Base-by-base conservation (phyloP, 345 rosid genomes). In the Sisymbrium altissimum region DNA sequence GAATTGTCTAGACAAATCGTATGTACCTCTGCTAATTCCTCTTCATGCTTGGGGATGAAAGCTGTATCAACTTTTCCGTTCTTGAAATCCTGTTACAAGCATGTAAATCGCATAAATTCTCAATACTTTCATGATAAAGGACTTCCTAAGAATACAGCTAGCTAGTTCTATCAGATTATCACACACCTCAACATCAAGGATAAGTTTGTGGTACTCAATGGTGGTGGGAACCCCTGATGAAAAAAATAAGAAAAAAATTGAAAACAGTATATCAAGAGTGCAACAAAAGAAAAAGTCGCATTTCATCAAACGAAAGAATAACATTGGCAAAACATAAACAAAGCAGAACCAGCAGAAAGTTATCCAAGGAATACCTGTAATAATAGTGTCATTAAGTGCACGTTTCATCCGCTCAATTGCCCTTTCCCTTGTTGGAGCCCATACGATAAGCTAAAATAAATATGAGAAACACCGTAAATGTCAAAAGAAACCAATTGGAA, bases 371-470 rank as follows among this genome's bases (percentile, higher is more conserved):
- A 41, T 85, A 87, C 98, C 98, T 62, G 89, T 89, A 59, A 95
- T 95, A 21, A 89, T 79, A 57, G 99, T 95, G 86, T 95, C 99
- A 72, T 88, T 57, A 32, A 95, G 96, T 71, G 99, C 99, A 82
- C 97, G 91, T 66, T 95, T 95, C 99, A 95, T 95, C 66, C 97
- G 92, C 44, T 89, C 97, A 50, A 92, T 92, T 58, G 99, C 99
- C 81, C 85, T 95, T 76, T 95, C 99, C 81, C 99, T 85, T 1
- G 99, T 92, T 78, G 99, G 97, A 68, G 89, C 99, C 97, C 97
- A 95, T 27, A 95, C 99, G 52, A 95, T 88, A 72, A 95, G 96
- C 99, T 95, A 72, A 75, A 85, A 71, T 7, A 53, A 56, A 60
- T 57, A 63, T 14, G 33, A 64, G 49, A 70, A 25, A 55, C 60